A percentile compares a stretch with the other conserved stretches of the same genome.
Conservation (phyloP, 768 basidiomycete genomes). For the Mycena vitilis region DNA sequence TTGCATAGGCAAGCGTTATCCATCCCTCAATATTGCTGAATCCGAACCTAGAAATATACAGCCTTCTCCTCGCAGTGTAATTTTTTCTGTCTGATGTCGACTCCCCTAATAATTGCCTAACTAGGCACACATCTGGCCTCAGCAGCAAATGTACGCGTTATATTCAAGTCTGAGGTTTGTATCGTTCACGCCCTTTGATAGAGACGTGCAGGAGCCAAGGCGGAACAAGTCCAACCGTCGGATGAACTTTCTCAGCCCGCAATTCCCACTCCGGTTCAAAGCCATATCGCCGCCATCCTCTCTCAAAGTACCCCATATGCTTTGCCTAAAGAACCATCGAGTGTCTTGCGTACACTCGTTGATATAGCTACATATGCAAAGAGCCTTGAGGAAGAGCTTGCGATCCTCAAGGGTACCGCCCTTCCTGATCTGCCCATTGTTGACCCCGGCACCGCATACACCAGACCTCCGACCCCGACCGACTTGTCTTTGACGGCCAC, state of each 20-base stretch:
- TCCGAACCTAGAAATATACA: not conserved
- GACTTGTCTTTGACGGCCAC: conserved; percentile 28
- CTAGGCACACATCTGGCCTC: conserved; percentile 28
- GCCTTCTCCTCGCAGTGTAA: conserved; percentile 12
- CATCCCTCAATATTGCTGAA: no score
- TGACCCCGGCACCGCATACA: conserved; percentile 28
- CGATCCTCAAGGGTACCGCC: conserved; percentile 22
- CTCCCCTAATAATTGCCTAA: no score
- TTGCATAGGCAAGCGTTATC: conserved; percentile 37
- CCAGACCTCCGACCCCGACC: conserved; percentile 33
- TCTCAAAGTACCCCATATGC: conserved; percentile 28
- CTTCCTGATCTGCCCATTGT: conserved; percentile 22
- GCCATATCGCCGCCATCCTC: conserved; percentile 32
- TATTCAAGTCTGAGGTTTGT: not conserved
- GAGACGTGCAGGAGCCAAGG: conserved; percentile 16
- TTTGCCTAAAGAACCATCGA: conserved; percentile 26
- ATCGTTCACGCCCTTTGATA: conserved; percentile 3
- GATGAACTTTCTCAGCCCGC: conserved; percentile 6
- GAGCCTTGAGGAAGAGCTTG: conserved; percentile 29
- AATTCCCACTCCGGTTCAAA: conserved; percentile 22
- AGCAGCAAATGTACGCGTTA: conserved; percentile 21
- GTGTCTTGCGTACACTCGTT: conserved; percentile 21
- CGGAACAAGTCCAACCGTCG: not conserved
- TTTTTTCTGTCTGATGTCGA: no score
- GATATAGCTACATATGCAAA: conserved; percentile 31